phyloP scores from a whole-genome alignment of 768 basidiomycete genomes.

The Arthromyces matolae region DNA sequence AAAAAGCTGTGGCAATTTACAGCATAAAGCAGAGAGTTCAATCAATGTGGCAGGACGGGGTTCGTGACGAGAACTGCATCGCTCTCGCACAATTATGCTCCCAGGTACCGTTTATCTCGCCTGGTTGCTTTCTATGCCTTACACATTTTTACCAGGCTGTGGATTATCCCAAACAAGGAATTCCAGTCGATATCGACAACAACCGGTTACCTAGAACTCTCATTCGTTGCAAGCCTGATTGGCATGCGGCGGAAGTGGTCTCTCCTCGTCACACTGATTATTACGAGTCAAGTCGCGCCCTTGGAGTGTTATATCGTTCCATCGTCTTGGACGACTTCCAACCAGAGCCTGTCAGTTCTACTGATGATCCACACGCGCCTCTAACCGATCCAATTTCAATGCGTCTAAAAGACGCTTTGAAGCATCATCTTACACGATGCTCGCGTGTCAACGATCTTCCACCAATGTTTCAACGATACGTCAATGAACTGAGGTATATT shows the following conservation, averaged over 20 bases:
- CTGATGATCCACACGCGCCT: conserved; percentile 11
- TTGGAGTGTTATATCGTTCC: conserved; percentile 68
- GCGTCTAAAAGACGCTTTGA: conserved; percentile 28
- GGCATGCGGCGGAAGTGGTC: conserved; percentile 62
- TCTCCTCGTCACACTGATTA: conserved; percentile 56
- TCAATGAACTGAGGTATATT: conserved; percentile 67
- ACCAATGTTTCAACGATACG: conserved; percentile 49
- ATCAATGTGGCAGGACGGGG: conserved; percentile 50
- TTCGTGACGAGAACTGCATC: conserved; percentile 53
- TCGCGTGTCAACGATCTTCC: conserved; percentile 26
- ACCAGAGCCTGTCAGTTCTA: conserved; percentile 17
- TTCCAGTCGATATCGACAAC: conserved; percentile 50
- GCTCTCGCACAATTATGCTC: conserved; percentile 60
- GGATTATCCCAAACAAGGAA: conserved; percentile 78
- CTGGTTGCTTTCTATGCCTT: not conserved
- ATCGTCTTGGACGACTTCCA: conserved; percentile 44
- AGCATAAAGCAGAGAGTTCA: not conserved
- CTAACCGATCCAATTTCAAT: conserved; percentile 37
- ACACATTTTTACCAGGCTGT: conserved; percentile 46
- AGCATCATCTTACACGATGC: conserved; percentile 25
- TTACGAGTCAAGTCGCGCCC: conserved; percentile 66
- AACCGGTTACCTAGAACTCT: conserved; percentile 46
- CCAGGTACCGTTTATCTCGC: conserved; percentile 28
- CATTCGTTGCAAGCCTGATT: conserved; percentile 74
- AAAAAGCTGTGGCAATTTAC: not conserved